Conservation (phyloP, 805 yeast genomes). For the Blastobotrys robertii region DNA sequence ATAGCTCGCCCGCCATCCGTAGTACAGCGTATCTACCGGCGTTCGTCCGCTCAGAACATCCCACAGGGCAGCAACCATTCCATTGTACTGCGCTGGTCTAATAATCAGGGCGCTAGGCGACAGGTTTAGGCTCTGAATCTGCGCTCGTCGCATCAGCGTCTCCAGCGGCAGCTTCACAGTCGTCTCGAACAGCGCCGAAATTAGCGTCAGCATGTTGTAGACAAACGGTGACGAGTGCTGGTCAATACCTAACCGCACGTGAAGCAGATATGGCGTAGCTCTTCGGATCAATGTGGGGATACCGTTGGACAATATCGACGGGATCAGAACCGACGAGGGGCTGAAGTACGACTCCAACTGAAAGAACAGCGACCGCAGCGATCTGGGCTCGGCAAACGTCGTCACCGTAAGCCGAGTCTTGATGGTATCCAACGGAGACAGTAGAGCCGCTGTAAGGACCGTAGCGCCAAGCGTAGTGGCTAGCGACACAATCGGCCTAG, state of each 20-base stretch:
- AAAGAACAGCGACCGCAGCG: slow-evolving; percentile 60
- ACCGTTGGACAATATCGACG: slow-evolving; percentile 59
- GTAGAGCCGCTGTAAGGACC: slow-evolving; percentile 56
- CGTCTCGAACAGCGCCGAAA: slow-evolving; percentile 57
- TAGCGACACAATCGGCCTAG: slow-evolving; percentile 63
- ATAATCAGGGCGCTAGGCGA: slow-evolving; percentile 38
- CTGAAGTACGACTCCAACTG: slow-evolving; percentile 40
- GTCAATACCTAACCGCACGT: slow-evolving; percentile 55
- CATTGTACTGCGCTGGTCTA: slow-evolving; percentile 45
- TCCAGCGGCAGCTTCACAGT: slow-evolving; percentile 79
- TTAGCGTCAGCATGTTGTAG: slow-evolving; percentile 49
- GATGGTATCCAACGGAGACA: slow-evolving; percentile 76
- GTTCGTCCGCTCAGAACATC: slow-evolving; percentile 35
- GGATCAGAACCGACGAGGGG: slow-evolving; percentile 53
- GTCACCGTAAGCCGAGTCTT: slow-evolving; percentile 71
- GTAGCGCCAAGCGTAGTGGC: slow-evolving; percentile 61
- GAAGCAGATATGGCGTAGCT: slow-evolving; percentile 56
- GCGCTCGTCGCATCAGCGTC: slow-evolving; percentile 75
- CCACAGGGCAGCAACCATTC: slow-evolving; percentile 46
- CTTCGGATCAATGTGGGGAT: slow-evolving; percentile 51
- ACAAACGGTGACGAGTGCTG: slow-evolving; percentile 50
- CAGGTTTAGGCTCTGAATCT: slow-evolving; percentile 46
- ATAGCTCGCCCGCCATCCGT: slow-evolving; percentile 89
- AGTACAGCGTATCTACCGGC: slow-evolving; percentile 44
- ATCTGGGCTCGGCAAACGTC: slow-evolving; percentile 44